These are phyloP conservation scores for Neobulgaria alba DNA, from an alignment of 2,329 filamentous ascomycete species.

Conservation along the genomic window DNA sequence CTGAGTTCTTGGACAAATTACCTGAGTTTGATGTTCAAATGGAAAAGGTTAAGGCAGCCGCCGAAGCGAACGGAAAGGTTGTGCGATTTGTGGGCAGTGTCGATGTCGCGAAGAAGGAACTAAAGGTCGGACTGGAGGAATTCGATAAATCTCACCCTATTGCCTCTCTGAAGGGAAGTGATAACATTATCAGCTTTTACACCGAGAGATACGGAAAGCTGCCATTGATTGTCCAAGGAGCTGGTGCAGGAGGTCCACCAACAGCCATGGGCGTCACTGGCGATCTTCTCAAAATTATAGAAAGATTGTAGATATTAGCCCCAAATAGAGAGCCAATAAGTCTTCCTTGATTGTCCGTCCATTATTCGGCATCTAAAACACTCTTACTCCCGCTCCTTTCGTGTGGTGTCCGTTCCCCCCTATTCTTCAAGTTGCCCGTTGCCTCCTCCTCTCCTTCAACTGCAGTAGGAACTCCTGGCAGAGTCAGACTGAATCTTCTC, in stretches of 20 bases:
- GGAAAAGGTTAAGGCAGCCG: conserved; percentile 79
- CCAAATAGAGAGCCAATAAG: conserved; percentile 1
- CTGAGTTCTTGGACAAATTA: conserved; percentile 77
- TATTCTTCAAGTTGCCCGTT: conserved; percentile 15
- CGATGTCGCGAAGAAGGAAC: conserved; percentile 68
- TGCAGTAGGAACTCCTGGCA: conserved; percentile 11
- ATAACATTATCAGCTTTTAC: conserved; percentile 99
- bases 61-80: conserved; percentile 81
- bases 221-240: conserved; percentile 89
- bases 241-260: conserved; percentile 87
- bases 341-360: conserved; percentile 7
- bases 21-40: conserved; percentile 82
- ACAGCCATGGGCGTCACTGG: conserved; percentile 97
- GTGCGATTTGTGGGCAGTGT: conserved; percentile 91
- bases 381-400: conserved; percentile 12
- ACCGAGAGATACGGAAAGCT: conserved; percentile 88
- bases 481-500: conserved; percentile 21
- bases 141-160: conserved; percentile 85
- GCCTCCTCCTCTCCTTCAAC: conserved; percentile 22
- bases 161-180: conserved; percentile 88
- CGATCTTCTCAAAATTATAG: conserved; percentile 82
- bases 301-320: conserved; percentile 36
- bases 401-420: conserved; percentile 12
- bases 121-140: conserved; percentile 89
- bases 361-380: conserved; percentile 11